phyloP scores from a whole-genome alignment of 192 early-diverging fungal genomes.

The Dispira simplex region DNA sequence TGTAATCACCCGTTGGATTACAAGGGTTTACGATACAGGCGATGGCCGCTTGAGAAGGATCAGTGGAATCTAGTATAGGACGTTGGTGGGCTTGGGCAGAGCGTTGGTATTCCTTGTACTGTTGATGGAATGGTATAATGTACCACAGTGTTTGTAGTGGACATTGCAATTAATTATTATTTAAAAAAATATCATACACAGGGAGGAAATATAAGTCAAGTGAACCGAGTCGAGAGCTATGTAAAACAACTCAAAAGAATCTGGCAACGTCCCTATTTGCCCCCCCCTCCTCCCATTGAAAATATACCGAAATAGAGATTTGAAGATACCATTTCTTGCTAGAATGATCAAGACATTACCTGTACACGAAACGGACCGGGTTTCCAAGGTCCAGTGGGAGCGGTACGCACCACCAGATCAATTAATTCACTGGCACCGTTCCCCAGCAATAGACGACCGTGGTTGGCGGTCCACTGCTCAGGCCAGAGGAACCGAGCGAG shows the following conservation, averaged over 20 bases:
- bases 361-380: constrained; percentile 66
- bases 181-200: too few relatives aligned
- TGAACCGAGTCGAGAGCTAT: too few relatives aligned
- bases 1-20: constrained; percentile 83
- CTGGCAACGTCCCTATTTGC: too few relatives aligned
- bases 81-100: constrained; percentile 62
- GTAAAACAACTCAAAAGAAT: too few relatives aligned
- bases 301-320: too few relatives aligned
- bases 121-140: neutral
- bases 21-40: constrained; percentile 83
- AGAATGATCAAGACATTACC: constrained; percentile 18
- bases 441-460: constrained; percentile 56
- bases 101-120: constrained; percentile 86
- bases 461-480: constrained; percentile 30
- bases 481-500: constrained; percentile 73
- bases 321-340: too few relatives aligned
- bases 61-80: constrained; percentile 39
- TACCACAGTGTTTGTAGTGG: too few relatives aligned
- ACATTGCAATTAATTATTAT: too few relatives aligned
- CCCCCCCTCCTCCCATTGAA: too few relatives aligned
- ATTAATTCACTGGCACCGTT: constrained; percentile 87
- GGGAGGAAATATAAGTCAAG: too few relatives aligned
- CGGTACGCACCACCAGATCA: constrained; percentile 70
- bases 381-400: constrained; percentile 66
- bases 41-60: constrained; percentile 43